A percentile compares a stretch with the other conserved stretches of the same genome.
phyloP scores from a whole-genome alignment of 148 eudicot species.

The Rhododendron mucronatum region DNA sequence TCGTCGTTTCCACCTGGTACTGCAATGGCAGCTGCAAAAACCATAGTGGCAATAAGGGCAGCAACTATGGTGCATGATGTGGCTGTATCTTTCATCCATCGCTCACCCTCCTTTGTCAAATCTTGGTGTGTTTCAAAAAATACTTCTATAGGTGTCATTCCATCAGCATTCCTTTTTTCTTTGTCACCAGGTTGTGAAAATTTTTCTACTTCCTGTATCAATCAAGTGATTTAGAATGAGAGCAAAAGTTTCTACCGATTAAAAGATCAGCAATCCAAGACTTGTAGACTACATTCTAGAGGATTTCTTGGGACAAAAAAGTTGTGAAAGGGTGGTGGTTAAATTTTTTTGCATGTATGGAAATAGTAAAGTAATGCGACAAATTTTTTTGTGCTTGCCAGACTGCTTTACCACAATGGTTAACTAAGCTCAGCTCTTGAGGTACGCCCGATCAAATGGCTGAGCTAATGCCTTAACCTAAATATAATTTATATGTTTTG shows the following conservation, averaged over 20 bases:
- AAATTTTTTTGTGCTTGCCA: too few species aligned
- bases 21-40: not conserved
- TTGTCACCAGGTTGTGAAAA: not conserved
- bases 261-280: not conserved
- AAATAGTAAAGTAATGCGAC: too few species aligned
- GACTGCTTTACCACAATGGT: too few species aligned
- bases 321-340: not conserved
- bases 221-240: not conserved
- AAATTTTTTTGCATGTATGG: too few species aligned
- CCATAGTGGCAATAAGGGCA: not conserved
- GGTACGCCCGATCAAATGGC: too few species aligned
- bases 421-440: too few species aligned
- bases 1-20: not conserved
- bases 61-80: not conserved
- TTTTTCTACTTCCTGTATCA: not conserved
- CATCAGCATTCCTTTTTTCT: not conserved
- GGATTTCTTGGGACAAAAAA: not conserved
- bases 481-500: too few species aligned
- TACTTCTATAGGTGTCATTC: not conserved
- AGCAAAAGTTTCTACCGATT: not conserved
- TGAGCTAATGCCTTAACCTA: too few species aligned
- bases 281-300: not conserved
- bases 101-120: not conserved
- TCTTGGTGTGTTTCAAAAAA: not conserved
- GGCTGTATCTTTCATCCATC: not conserved